Evolutionary conservation across 2,329 filamentous ascomycete species (phyloP).

Genomic region (Aspergillus alliaceus): DNA sequence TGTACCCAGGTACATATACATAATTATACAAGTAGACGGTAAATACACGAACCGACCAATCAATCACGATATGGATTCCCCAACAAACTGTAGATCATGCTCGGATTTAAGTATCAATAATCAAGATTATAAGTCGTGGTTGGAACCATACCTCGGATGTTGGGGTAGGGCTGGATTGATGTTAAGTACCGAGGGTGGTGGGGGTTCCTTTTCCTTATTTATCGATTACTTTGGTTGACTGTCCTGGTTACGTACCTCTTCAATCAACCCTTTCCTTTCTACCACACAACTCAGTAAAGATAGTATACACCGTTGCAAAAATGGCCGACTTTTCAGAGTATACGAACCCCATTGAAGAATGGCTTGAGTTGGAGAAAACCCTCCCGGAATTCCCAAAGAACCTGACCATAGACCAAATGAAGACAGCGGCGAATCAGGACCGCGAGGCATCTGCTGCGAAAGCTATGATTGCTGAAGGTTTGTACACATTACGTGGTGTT

Average conservation of each 20-base stretch:
- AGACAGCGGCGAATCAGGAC: conserved; percentile 27
- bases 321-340: conserved; percentile 45
- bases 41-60: too few relatives aligned
- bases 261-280: too few relatives aligned
- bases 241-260: too few relatives aligned
- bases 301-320: background rate
- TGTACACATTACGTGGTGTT: background rate
- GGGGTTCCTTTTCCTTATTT: background rate
- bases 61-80: too few relatives aligned
- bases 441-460: conserved; percentile 35
- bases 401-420: conserved; percentile 25
- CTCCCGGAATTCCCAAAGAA: conserved; percentile 27
- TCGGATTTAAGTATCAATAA: too few relatives aligned
- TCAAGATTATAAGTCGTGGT: too few relatives aligned
- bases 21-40: too few relatives aligned
- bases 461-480: conserved; percentile 30
- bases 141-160: background rate
- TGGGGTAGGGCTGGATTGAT: background rate
- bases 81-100: too few relatives aligned
- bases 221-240: background rate
- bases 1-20: too few relatives aligned
- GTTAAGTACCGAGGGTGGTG: background rate
- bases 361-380: conserved; percentile 41
- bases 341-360: conserved; percentile 45
- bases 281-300: too few relatives aligned